Percentiles rank a stretch among this genome's conserved stretches.
Conservation (phyloP, 1,284 basidiomycete species). For the Apiotrichum veenhuisii region DNA sequence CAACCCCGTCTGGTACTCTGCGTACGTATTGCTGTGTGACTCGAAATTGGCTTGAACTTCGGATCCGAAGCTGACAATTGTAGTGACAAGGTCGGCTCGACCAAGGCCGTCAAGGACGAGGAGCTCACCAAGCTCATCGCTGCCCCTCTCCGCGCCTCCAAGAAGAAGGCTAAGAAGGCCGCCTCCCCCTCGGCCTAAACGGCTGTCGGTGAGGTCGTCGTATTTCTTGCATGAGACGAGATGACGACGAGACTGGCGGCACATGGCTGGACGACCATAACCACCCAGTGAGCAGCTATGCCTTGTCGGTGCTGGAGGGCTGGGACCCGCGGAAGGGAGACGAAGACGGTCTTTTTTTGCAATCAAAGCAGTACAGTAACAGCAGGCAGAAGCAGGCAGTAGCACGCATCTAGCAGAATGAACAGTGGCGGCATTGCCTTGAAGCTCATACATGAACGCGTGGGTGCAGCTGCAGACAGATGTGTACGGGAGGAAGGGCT, state of each 20-base stretch:
- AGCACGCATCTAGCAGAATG: constrained; percentile 3
- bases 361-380: neutral
- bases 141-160: constrained; percentile 77
- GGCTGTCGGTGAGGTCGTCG: neutral
- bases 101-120: constrained; percentile 83
- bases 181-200: constrained; percentile 45
- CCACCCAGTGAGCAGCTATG: neutral
- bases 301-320: neutral
- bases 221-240: neutral
- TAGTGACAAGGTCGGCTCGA: constrained; percentile 64
- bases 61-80: neutral
- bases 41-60: neutral
- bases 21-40: constrained; percentile 48
- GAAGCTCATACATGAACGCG: neutral
- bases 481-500: neutral
- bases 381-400: neutral
- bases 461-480: neutral
- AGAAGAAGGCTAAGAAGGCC: constrained; percentile 88
- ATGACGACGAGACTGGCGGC: neutral
- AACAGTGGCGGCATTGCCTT: neutral
- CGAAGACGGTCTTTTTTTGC: neutral
- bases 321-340: neutral
- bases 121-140: constrained; percentile 74
- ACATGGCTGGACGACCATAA: neutral
- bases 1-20: constrained; percentile 85